Conservation (phyloP, 2,329 filamentous ascomycete species). For the Purpureocillium takamizusanense region DNA sequence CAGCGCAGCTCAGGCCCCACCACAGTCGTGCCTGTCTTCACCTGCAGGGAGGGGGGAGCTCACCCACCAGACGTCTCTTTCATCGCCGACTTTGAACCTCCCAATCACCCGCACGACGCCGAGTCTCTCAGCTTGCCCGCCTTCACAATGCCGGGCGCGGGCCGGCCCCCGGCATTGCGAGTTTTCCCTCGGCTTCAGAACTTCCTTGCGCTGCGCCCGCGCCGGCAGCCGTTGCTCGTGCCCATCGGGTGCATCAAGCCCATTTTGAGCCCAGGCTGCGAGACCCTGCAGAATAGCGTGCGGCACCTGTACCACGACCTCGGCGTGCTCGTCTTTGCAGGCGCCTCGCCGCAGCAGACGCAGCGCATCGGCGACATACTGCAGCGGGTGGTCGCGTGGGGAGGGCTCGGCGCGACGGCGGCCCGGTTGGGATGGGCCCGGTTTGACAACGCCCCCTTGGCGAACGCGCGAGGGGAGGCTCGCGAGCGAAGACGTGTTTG, state of each 20-base stretch:
- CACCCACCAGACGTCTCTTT: no score
- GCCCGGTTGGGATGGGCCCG: constrained; percentile 4
- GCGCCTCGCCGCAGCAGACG: constrained; percentile 12
- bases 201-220: constrained; percentile 11
- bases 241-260: constrained; percentile 6
- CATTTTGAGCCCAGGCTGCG: neutral
- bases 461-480: constrained; percentile 1
- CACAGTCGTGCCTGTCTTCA: no score
- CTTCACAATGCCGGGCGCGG: constrained; percentile 1
- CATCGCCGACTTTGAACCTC: no score
- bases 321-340: constrained; percentile 20
- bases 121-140: neutral
- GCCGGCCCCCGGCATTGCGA: constrained; percentile 8
- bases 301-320: constrained; percentile 20
- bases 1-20: no score
- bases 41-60: no score
- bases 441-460: neutral
- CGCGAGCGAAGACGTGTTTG: constrained; percentile 3
- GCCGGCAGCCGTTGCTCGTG: constrained; percentile 7
- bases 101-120: constrained; percentile 1
- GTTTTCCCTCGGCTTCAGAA: constrained; percentile 13
- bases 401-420: constrained; percentile 8
- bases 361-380: constrained; percentile 14
- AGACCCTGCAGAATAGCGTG: constrained; percentile 1
- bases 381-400: constrained; percentile 3